Conservation (phyloP, 768 basidiomycete genomes). For the Lactarius pseudohatsudake region DNA sequence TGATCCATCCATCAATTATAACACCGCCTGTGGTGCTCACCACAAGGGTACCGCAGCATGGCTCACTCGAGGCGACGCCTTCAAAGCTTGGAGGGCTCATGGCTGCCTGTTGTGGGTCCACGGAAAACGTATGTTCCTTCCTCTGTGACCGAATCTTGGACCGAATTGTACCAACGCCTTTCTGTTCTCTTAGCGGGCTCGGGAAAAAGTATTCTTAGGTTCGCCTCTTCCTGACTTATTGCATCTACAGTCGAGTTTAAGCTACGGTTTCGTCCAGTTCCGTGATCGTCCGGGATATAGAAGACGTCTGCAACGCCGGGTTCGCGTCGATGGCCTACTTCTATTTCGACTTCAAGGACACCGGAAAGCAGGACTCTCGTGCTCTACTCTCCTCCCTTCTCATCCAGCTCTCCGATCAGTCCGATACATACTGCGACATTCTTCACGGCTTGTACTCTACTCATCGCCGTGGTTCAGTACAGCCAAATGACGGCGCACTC, state of each 20-base stretch:
- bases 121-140: background rate
- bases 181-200: constrained; percentile 7
- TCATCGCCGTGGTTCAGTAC: too few species aligned
- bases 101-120: constrained; percentile 2
- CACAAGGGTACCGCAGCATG: too few species aligned
- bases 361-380: background rate
- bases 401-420: too few species aligned
- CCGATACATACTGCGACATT: too few species aligned
- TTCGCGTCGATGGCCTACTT: background rate
- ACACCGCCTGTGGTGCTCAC: too few species aligned
- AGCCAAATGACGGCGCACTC: background rate
- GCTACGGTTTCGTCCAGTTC: background rate
- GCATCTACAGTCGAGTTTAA: background rate
- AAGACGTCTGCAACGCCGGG: background rate
- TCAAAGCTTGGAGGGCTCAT: too few species aligned
- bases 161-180: background rate
- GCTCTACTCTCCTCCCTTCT: background rate
- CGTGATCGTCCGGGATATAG: background rate
- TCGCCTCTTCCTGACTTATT: background rate
- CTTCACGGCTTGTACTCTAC: too few species aligned
- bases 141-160: background rate
- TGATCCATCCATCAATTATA: background rate
- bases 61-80: too few species aligned
- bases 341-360: background rate
- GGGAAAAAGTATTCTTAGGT: constrained; percentile 13